Percentiles rank a stretch among this genome's conserved stretches.
phyloP scores from a whole-genome alignment of 2,329 filamentous ascomycete genomes.

The Mycosphaerella sp. region DNA sequence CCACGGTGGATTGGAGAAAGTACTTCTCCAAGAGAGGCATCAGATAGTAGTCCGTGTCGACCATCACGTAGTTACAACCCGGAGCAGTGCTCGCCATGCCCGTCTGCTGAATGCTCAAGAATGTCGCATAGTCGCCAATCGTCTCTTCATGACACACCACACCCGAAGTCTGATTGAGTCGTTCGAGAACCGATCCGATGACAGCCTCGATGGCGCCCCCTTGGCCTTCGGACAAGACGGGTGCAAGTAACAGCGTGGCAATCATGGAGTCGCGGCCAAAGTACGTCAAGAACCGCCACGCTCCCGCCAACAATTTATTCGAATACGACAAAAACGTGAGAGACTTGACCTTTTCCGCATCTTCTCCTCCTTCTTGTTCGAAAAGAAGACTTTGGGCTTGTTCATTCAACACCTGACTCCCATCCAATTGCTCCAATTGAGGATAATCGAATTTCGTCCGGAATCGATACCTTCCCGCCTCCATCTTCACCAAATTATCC shows the following conservation, averaged over 20 bases:
- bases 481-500: conserved; percentile 40
- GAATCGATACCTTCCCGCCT: conserved; percentile 52
- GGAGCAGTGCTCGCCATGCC: conserved; percentile 42
- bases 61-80: conserved; percentile 41
- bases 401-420: conserved; percentile 46
- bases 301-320: conserved; percentile 56
- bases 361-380: conserved; percentile 29
- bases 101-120: conserved; percentile 50
- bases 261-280: conserved; percentile 63
- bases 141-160: conserved; percentile 60
- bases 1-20: conserved; percentile 45
- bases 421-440: conserved; percentile 49
- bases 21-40: conserved; percentile 54
- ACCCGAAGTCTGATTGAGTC: conserved; percentile 54
- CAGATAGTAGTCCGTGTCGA: conserved; percentile 58
- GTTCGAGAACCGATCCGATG: conserved; percentile 54
- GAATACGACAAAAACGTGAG: conserved; percentile 59
- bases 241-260: conserved; percentile 51
- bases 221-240: conserved; percentile 51
- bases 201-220: conserved; percentile 55
- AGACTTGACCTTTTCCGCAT: conserved; percentile 44
- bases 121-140: conserved; percentile 60
- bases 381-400: conserved; percentile 42
- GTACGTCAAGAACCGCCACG: conserved; percentile 61
- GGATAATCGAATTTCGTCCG: conserved; percentile 57